These are phyloP conservation scores for Clonostachys rosea DNA, from an alignment of 2,329 filamentous ascomycete genomes.

Conservation along the genomic window DNA sequence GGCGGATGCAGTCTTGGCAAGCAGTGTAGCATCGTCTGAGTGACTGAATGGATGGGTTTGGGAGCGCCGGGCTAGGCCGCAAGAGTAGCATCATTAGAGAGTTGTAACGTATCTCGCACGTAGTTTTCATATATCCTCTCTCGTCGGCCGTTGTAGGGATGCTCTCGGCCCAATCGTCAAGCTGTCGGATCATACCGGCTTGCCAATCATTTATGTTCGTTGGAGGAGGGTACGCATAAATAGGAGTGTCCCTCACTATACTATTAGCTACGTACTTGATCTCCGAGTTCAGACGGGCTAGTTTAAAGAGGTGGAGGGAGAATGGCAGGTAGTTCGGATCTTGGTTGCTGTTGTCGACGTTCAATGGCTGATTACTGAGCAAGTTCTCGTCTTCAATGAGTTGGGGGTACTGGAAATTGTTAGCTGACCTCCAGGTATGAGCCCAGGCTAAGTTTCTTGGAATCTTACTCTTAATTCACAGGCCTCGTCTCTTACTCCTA, in stretches of 20 bases:
- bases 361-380: background rate
- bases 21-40: conserved; percentile 36
- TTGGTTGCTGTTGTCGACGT: background rate
- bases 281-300: conserved; percentile 45
- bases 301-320: conserved; percentile 42
- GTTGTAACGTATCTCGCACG: conserved; percentile 41
- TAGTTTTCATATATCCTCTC: conserved; percentile 14
- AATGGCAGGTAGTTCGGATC: conserved; percentile 13
- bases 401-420: background rate
- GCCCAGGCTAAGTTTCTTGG: too few relatives aligned
- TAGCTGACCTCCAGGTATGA: background rate
- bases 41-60: conserved; percentile 32
- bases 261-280: conserved; percentile 54
- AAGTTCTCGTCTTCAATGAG: background rate
- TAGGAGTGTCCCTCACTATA: conserved; percentile 37
- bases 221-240: conserved; percentile 41
- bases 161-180: conserved; percentile 31
- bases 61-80: conserved; percentile 46
- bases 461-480: conserved; percentile 41
- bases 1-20: conserved; percentile 29
- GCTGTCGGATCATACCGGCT: conserved; percentile 25
- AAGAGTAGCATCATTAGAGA: conserved; percentile 42
- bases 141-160: conserved; percentile 19
- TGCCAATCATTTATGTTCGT: conserved; percentile 41
- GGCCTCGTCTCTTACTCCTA: conserved; percentile 49